phyloP scores from a whole-genome alignment of 1,284 basidiomycete genomes.

The Mycena sp. region DNA sequence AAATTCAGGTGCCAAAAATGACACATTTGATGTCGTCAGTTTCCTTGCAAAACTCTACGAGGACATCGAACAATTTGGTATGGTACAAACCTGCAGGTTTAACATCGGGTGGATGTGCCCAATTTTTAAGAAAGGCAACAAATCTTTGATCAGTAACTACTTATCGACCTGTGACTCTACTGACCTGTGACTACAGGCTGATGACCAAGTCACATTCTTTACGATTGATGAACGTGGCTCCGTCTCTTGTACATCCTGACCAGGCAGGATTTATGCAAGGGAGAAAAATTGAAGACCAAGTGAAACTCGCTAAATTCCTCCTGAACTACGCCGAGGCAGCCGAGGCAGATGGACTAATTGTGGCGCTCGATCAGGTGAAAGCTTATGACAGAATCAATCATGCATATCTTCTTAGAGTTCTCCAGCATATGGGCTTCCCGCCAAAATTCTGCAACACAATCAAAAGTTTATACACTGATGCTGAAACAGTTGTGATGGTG shows the following conservation, averaged over 20 bases:
- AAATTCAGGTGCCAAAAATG: too few relatives aligned
- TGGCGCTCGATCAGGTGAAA: too few relatives aligned
- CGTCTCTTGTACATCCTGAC: conserved; percentile 24
- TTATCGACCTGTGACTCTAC: conserved; percentile 16
- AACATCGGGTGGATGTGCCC: too few relatives aligned
- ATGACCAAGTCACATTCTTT: conserved; percentile 9
- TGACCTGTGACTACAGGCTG: conserved; percentile 27
- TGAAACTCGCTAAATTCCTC: conserved; percentile 29
- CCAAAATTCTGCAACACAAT: conserved; percentile 23
- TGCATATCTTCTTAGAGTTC: conserved; percentile 19
- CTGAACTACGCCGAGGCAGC: too few relatives aligned
- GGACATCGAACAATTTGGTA: too few relatives aligned
- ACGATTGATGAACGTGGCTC: conserved; percentile 26
- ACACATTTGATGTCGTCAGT: too few relatives aligned
- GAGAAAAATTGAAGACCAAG: conserved; percentile 37
- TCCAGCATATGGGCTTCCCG: conserved; percentile 26
- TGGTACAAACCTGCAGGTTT: too few relatives aligned
- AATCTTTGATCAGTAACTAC: conserved; percentile 10
- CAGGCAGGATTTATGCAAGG: conserved; percentile 40
- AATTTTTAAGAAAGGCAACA: too few relatives aligned
- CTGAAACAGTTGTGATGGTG: conserved; percentile 26
- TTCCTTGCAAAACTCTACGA: too few relatives aligned
- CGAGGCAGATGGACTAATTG: too few relatives aligned
- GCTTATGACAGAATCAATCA: too few relatives aligned
- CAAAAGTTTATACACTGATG: conserved; percentile 32